Evolutionary conservation across 2,329 filamentous ascomycete genomes (phyloP), one percentile per base, ranked within the genome.

Genomic region (Epichloe coenophiala): DNA sequence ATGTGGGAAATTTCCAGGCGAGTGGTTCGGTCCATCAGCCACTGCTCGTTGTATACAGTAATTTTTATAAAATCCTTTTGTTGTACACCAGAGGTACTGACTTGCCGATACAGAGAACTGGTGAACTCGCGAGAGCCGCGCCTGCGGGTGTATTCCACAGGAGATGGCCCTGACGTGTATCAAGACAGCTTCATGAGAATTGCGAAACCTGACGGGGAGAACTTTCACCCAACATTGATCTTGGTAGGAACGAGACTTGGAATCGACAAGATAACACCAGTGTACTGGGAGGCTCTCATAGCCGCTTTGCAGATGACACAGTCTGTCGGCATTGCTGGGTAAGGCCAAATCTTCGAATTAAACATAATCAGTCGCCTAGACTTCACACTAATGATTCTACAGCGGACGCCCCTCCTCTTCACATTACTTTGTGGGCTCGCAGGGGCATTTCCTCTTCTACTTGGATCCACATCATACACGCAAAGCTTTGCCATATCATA

Each of bases 21-120:
- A 97, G 68, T 98, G 93, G 93, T 98, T 98, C 68, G 93, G 93
- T 0, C 93, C 93, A n/a, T 96, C 89, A 17, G 93, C 93, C 6
- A 94, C 93, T 9, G 90, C 93, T 45, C 81, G 84, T 51, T 97
- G 93, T 65, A 96, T 98, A 57, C 84, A 93, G 89, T 94, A 71
- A 65, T 85, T 68, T 44, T 15, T 23, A 1, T 40, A 5, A 17
- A 21, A 6, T 17, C 4, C 4, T 17, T 9, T 12, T 17, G 17
- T 21, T 15, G 35, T 17, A 2, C 1, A 35, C 17, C 15, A 4
- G 13, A 35, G 38, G 12, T 48, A 33, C 46, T 48, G 38, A 48
- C 27, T 33, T 21, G 7, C 27, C 38, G 31, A 41, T 47, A 55
- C 31, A 95, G 88, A 65, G 86, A 87, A 19, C 73, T 98, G 38